Percentiles rank a stretch among this genome's conserved stretches.
phyloP scores from a whole-genome alignment of 805 yeast species.

The Teunomyces pallodes region DNA sequence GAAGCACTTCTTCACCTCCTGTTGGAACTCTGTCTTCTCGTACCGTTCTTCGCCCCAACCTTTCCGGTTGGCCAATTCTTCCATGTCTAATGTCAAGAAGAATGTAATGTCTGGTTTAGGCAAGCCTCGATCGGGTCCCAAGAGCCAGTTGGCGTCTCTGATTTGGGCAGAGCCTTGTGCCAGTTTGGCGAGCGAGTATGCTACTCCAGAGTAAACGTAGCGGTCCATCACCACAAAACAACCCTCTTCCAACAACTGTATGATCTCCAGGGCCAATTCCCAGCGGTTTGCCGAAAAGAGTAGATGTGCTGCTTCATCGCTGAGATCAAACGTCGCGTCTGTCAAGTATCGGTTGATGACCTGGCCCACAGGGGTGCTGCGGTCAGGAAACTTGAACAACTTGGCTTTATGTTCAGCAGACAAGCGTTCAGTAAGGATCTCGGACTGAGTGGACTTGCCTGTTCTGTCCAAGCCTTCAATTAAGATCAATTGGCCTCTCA shows the following conservation, averaged over 20 bases:
- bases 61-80: slow-evolving; percentile 48
- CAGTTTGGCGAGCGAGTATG: slow-evolving; percentile 85
- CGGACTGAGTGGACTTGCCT: slow-evolving; percentile 85
- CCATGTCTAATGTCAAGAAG: slow-evolving; percentile 61
- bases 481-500: slow-evolving; percentile 72
- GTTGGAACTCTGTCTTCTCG: slow-evolving; percentile 73
- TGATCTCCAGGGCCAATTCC: slow-evolving; percentile 64
- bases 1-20: slow-evolving; percentile 64
- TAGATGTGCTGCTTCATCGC: slow-evolving; percentile 82
- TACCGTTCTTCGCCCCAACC: slow-evolving; percentile 96
- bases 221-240: slow-evolving; percentile 71
- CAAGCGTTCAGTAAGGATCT: slow-evolving; percentile 27
- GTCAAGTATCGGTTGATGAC: slow-evolving; percentile 73
- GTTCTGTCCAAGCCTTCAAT: slow-evolving; percentile 94
- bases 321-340: slow-evolving; percentile 45
- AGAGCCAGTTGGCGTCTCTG: slow-evolving; percentile 69
- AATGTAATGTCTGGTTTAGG: slow-evolving; percentile 83
- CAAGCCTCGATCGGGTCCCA: slow-evolving; percentile 75
- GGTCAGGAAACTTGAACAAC: slow-evolving; percentile 80
- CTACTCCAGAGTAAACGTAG: slow-evolving; percentile 89
- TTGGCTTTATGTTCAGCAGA: slow-evolving; percentile 17
- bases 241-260: slow-evolving; percentile 48
- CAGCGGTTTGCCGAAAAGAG: slow-evolving; percentile 92
- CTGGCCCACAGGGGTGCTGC: slow-evolving; percentile 78
- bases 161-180: slow-evolving; percentile 15